Conservation (phyloP, 2,329 filamentous ascomycete genomes). For the Colletotrichum gloeosporioides region DNA sequence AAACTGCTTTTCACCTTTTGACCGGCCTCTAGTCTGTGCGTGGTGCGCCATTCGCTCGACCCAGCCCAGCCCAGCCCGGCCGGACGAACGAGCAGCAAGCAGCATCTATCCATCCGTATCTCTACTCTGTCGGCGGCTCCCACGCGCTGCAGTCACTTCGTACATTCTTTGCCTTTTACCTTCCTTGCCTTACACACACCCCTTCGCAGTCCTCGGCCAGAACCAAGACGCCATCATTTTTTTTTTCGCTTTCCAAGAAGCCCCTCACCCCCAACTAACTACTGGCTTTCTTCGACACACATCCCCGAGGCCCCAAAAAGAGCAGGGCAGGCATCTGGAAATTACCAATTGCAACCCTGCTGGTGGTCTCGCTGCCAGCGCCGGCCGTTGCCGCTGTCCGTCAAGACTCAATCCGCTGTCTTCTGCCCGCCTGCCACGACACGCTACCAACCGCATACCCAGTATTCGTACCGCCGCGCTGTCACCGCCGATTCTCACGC, state of each 20-base stretch:
- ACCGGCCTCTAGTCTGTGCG: slow-evolving; percentile 18
- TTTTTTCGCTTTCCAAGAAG: neutral
- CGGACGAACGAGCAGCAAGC: neutral
- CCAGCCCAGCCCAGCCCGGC: neutral
- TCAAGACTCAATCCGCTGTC: neutral
- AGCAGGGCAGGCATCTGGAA: slow-evolving; percentile 22
- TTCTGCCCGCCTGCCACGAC: neutral
- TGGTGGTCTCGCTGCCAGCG: slow-evolving; percentile 1
- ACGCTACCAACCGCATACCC: neutral
- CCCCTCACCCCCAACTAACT: neutral
- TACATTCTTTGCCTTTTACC: neutral
- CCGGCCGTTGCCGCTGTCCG: slow-evolving; percentile 8
- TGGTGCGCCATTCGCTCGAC: neutral
- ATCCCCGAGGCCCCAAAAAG: slow-evolving; percentile 1
- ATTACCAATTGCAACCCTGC: slow-evolving; percentile 26
- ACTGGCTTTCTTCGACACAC: slow-evolving; percentile 6
- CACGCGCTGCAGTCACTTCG: neutral
- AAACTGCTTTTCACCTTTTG: slow-evolving; percentile 11
- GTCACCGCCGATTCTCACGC: neutral
- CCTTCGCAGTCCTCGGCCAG: neutral
- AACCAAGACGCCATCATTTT: neutral
- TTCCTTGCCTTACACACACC: neutral
- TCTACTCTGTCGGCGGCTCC: neutral
- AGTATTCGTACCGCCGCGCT: neutral
- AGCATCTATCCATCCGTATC: neutral